Conservation (phyloP, 108 stramenopile species). For the Pseudonitzschia delicatissima region DNA sequence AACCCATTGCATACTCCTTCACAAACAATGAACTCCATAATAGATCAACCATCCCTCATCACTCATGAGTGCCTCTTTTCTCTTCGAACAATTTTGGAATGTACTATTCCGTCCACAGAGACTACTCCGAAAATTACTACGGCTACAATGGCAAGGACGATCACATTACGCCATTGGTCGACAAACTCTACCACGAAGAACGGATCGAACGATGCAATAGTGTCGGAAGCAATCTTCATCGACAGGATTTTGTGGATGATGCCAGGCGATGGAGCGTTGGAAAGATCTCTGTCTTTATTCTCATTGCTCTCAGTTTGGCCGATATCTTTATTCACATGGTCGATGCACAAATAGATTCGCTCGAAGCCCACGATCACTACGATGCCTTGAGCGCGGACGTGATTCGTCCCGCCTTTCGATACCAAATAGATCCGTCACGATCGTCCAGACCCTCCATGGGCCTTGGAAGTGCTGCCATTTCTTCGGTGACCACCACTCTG, state of each 20-base stretch:
- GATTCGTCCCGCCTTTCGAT: slow-evolving; percentile 35
- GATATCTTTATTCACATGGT: slow-evolving; percentile 23
- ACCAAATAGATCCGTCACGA: background rate
- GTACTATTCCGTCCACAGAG: background rate
- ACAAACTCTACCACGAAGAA: background rate
- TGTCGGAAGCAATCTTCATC: background rate
- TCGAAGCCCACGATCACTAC: slow-evolving; percentile 25
- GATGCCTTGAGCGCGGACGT: slow-evolving; percentile 35
- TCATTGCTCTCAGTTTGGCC: slow-evolving; percentile 19
- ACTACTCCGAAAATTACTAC: background rate
- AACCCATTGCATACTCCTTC: too few species aligned
- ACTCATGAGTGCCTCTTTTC: background rate
- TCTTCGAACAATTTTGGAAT: background rate
- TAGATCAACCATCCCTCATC: background rate
- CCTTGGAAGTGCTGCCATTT: slow-evolving; percentile 44
- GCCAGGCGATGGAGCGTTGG: slow-evolving; percentile 23
- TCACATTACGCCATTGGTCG: background rate
- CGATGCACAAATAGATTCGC: slow-evolving; percentile 28
- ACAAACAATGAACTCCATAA: background rate
- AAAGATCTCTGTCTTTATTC: slow-evolving; percentile 29
- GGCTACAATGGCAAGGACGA: background rate
- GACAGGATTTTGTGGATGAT: background rate
- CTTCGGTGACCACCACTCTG: slow-evolving; percentile 42
- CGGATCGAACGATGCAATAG: background rate
- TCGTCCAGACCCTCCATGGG: slow-evolving; percentile 13